These are phyloP conservation scores for Polychytrium aggregatum DNA, from an alignment of 192 early-diverging fungal species.

Conservation along the genomic window DNA sequence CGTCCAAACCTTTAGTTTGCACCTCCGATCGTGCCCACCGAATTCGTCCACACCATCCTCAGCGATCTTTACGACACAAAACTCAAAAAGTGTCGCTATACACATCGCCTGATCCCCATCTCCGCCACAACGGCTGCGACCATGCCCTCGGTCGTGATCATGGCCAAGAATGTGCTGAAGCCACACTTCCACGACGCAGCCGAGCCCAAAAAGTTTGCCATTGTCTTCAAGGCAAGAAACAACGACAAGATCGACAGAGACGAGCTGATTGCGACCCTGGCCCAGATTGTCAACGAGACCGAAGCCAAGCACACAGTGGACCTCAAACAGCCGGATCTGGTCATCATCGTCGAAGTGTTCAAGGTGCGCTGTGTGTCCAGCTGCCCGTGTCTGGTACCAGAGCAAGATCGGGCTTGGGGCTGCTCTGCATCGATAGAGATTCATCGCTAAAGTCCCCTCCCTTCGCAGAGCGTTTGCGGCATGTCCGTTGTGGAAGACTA, in stretches of 20 bases:
- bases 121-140: conserved; percentile 5
- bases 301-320: conserved; percentile 21
- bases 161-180: conserved; percentile 3
- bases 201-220: conserved; percentile 24
- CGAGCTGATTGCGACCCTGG: conserved; percentile 21
- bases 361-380: conserved; percentile 15
- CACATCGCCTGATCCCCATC: conserved; percentile 8
- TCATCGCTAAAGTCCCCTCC: conserved; percentile 1
- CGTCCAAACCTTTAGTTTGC: no score
- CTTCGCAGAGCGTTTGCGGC: conserved; percentile 24
- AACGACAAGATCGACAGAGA: conserved; percentile 19
- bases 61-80: conserved; percentile 17
- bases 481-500: conserved; percentile 29
- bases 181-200: conserved; percentile 5
- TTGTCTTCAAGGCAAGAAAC: conserved; percentile 18
- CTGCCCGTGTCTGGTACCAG: not conserved
- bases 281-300: conserved; percentile 11
- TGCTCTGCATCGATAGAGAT: conserved; percentile 2
- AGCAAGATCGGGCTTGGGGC: not conserved
- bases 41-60: conserved; percentile 17
- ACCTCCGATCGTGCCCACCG: conserved; percentile 18
- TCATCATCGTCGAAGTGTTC: conserved; percentile 29
- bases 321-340: conserved; percentile 20
- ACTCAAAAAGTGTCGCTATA: conserved; percentile 23
- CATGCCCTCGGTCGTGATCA: conserved; percentile 1